Conservation (phyloP, 2,329 filamentous ascomycete genomes). For the Phoma herbarum region DNA sequence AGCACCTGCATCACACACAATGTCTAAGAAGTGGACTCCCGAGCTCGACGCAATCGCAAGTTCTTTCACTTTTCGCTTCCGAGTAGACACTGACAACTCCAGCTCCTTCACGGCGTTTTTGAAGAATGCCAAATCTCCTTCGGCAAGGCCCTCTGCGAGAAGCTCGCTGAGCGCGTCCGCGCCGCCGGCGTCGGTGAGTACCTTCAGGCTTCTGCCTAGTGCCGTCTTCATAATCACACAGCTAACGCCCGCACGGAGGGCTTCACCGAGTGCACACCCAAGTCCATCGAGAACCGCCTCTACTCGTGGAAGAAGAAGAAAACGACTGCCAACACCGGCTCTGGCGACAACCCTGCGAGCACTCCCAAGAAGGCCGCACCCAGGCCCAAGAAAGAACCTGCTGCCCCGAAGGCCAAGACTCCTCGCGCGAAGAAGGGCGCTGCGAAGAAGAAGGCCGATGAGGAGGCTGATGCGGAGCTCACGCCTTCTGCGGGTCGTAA, state of each 20-base stretch:
- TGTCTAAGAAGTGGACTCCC: slow-evolving; percentile 16
- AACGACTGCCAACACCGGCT: not conserved
- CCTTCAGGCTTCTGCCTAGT: not conserved
- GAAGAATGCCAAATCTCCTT: slow-evolving; percentile 24
- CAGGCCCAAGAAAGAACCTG: slow-evolving; percentile 5
- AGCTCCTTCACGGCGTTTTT: slow-evolving; percentile 17
- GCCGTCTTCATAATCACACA: not conserved
- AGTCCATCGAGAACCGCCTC: slow-evolving; percentile 40
- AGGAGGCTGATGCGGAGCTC: slow-evolving; percentile 2
- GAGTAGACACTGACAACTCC: not conserved
- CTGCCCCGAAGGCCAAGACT: slow-evolving; percentile 13
- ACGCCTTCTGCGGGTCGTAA: slow-evolving; percentile 8
- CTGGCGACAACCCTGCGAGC: not conserved
- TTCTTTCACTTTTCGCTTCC: not conserved
- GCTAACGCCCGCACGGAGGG: not conserved
- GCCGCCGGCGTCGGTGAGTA: slow-evolving; percentile 19
- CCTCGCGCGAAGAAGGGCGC: slow-evolving; percentile 13
- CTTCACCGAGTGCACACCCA: slow-evolving; percentile 36
- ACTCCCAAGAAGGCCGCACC: slow-evolving; percentile 12
- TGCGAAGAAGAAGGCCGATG: not conserved
- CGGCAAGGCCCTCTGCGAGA: slow-evolving; percentile 23
- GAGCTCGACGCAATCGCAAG: slow-evolving; percentile 19
- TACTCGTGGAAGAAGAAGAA: slow-evolving; percentile 34
- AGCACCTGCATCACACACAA: not conserved
- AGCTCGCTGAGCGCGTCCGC: slow-evolving; percentile 23